Conservation (phyloP, 306 rosid genomes). For the Malus asiatica region DNA sequence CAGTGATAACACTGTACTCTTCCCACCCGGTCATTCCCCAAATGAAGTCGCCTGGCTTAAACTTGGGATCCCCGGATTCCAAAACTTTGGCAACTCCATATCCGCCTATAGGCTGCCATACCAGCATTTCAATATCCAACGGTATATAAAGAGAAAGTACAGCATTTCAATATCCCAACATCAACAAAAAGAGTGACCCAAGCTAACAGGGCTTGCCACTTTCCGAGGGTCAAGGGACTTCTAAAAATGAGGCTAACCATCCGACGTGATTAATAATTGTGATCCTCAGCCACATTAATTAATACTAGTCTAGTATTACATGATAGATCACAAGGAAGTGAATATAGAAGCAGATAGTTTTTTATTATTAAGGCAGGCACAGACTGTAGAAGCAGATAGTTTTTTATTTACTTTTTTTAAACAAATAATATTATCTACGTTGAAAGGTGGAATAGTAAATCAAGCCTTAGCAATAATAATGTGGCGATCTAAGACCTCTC, state of each 20-base stretch:
- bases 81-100: slow-evolving; percentile 44
- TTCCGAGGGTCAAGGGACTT: no score
- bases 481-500: rapidly evolving
- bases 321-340: no score
- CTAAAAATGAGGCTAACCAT: not conserved
- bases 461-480: rapidly evolving
- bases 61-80: slow-evolving; percentile 38
- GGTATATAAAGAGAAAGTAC: no score
- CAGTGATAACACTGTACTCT: slow-evolving; percentile 33
- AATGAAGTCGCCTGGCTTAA: slow-evolving; percentile 39
- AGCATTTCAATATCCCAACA: not conserved
- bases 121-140: not conserved
- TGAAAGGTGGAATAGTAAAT: rapidly evolving
- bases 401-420: no score
- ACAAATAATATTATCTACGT: no score
- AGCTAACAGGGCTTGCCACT: no score
- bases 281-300: no score
- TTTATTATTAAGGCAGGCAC: no score
- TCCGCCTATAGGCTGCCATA: not conserved
- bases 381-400: no score
- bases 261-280: no score
- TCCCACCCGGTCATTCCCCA: slow-evolving; percentile 52
- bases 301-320: no score
- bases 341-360: no score
- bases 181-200: not conserved